These are phyloP conservation scores for Ulmus americana DNA, from an alignment of 331 rosid genomes.

Conservation along the genomic window DNA sequence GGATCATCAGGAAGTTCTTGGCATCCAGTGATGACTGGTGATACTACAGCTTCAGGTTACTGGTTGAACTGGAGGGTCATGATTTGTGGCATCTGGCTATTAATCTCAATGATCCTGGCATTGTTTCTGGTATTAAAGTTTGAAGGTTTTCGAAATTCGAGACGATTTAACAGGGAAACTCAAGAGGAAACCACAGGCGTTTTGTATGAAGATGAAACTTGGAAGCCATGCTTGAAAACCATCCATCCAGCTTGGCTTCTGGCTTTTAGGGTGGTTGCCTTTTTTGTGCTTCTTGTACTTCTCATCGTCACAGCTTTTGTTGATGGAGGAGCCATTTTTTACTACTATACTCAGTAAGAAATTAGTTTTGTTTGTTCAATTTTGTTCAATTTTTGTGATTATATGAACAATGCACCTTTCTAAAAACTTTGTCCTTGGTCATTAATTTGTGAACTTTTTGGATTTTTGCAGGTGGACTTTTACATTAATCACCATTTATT, in stretches of 20 bases:
- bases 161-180: constrained; percentile 25
- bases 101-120: constrained; percentile 37
- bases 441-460: constrained; percentile 4
- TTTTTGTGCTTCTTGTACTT: constrained; percentile 62
- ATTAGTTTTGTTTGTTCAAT: background rate
- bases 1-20: constrained; percentile 65
- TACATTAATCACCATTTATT: constrained; percentile 65
- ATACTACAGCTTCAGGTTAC: constrained; percentile 63
- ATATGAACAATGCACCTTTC: background rate
- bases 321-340: constrained; percentile 75
- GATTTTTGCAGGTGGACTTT: constrained; percentile 77
- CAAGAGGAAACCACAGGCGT: constrained; percentile 34
- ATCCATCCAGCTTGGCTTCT: constrained; percentile 93
- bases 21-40: constrained; percentile 74
- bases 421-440: background rate
- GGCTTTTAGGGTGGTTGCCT: constrained; percentile 69
- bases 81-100: constrained; percentile 60
- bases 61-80: constrained; percentile 89
- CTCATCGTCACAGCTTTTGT: constrained; percentile 50
- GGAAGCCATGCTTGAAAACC: constrained; percentile 82
- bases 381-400: background rate
- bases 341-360: constrained; percentile 82
- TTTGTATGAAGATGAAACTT: constrained; percentile 85
- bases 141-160: constrained; percentile 36
- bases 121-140: constrained; percentile 47